Evolutionary conservation across 257 asterid species (phyloP).

Genomic region (Solanum tarapatanum): DNA sequence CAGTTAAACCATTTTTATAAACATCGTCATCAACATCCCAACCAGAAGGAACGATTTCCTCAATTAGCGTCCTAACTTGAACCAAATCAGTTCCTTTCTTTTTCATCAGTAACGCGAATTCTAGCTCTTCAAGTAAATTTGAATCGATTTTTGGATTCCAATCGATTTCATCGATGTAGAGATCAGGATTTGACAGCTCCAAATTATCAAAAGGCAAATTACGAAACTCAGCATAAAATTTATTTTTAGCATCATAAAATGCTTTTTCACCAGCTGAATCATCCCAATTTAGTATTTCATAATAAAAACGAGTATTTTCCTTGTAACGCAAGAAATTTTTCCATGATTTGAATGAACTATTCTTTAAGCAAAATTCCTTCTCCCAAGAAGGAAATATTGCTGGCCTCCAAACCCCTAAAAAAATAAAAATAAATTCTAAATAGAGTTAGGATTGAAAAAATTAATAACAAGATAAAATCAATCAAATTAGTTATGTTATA

Average conservation of each 20-base stretch:
- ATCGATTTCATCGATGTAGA: conserved; percentile 9
- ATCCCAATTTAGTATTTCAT: conserved; percentile 1
- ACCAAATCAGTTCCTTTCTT: not conserved
- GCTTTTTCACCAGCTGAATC: conserved; percentile 11
- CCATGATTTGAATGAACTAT: conserved; percentile 5
- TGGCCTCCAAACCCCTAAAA: conserved; percentile 9
- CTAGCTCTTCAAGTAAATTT: not conserved
- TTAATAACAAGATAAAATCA: not conserved
- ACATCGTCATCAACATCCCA: not conserved
- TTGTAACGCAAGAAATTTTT: conserved; percentile 4
- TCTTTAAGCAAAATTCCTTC: conserved; percentile 8
- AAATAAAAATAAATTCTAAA: not conserved
- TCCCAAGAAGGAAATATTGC: conserved; percentile 13
- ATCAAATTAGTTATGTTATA: not conserved
- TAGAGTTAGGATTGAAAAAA: not conserved
- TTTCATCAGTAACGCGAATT: not conserved
- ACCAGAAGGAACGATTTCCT: conserved; percentile 11
- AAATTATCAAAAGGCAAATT: not conserved
- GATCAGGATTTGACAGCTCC: not conserved
- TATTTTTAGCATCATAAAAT: not conserved
- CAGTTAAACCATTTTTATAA: not conserved
- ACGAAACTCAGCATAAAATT: conserved; percentile 1
- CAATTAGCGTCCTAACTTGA: not conserved
- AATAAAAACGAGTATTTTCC: not conserved
- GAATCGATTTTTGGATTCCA: not conserved